These are phyloP conservation scores for Tulasnella sp. DNA, from an alignment of 768 basidiomycete genomes.

Conservation along the genomic window DNA sequence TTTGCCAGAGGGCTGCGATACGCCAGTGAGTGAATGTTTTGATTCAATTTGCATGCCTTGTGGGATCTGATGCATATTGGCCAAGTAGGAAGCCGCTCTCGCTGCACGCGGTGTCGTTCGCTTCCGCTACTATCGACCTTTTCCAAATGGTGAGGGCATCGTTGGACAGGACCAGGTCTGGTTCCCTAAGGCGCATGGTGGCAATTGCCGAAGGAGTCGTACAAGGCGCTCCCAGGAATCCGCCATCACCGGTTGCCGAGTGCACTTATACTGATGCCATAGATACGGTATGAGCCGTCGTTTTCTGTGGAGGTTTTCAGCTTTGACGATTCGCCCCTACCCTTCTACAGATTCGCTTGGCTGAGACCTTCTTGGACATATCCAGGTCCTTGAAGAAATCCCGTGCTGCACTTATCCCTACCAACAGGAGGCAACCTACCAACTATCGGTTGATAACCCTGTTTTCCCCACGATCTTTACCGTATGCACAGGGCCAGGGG, in stretches of 20 bases:
- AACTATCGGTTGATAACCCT: no score
- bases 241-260: slow-evolving; percentile 29
- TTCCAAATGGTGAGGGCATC: no score
- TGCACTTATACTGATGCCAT: slow-evolving; percentile 44
- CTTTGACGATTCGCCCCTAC: slow-evolving; percentile 21
- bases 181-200: slow-evolving; percentile 41
- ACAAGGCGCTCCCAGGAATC: slow-evolving; percentile 34
- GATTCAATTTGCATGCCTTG: not conserved
- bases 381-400: slow-evolving; percentile 49
- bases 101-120: slow-evolving; percentile 51
- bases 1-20: slow-evolving; percentile 35
- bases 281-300: slow-evolving; percentile 39
- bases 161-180: no score
- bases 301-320: slow-evolving; percentile 31
- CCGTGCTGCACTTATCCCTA: slow-evolving; percentile 37
- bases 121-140: slow-evolving; percentile 27
- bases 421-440: no score
- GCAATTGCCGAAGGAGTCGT: slow-evolving; percentile 41
- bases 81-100: slow-evolving; percentile 40
- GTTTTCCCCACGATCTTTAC: no score
- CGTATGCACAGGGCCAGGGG: no score
- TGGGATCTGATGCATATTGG: no score
- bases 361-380: slow-evolving; percentile 48
- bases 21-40: slow-evolving; percentile 19
- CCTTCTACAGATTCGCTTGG: slow-evolving; percentile 37